Percentiles rank a stretch among this genome's conserved stretches.
Evolutionary conservation across 768 basidiomycete species (phyloP).

Genomic region (Phylloporus arenicola): DNA sequence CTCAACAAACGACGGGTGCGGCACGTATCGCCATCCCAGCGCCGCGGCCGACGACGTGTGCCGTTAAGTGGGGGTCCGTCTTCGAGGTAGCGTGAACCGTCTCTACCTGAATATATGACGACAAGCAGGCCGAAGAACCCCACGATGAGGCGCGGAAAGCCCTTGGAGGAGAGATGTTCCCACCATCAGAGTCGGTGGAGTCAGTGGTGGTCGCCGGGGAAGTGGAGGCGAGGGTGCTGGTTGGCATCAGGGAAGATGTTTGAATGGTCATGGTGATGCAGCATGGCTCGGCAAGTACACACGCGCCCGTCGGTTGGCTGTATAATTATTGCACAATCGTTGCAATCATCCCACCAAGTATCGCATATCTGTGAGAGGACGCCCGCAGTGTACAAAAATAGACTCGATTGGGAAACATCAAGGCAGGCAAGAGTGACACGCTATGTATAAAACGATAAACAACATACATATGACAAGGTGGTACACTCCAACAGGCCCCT

Average conservation of each 20-base stretch:
- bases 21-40: no score
- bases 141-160: constrained; percentile 52
- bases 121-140: constrained; percentile 54
- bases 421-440: background rate
- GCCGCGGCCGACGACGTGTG: no score
- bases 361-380: background rate
- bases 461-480: background rate
- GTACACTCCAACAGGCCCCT: background rate
- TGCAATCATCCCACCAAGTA: constrained; percentile 2
- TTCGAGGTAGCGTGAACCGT: constrained; percentile 23
- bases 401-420: background rate
- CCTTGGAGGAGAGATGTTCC: constrained; percentile 22
- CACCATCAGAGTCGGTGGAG: background rate
- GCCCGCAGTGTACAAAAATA: background rate
- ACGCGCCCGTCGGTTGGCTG: background rate
- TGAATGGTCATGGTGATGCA: constrained; percentile 15
- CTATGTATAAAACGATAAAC: background rate
- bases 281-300: constrained; percentile 4
- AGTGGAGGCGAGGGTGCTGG: constrained; percentile 1
- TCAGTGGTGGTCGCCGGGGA: constrained; percentile 1
- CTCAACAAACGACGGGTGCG: no score
- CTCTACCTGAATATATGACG: constrained; percentile 45
- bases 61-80: no score
- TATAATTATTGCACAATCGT: constrained; percentile 5
- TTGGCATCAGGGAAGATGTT: constrained; percentile 1